These are phyloP conservation scores for Calycina herbarum DNA, from an alignment of 2,329 filamentous ascomycete genomes.

Conservation along the genomic window DNA sequence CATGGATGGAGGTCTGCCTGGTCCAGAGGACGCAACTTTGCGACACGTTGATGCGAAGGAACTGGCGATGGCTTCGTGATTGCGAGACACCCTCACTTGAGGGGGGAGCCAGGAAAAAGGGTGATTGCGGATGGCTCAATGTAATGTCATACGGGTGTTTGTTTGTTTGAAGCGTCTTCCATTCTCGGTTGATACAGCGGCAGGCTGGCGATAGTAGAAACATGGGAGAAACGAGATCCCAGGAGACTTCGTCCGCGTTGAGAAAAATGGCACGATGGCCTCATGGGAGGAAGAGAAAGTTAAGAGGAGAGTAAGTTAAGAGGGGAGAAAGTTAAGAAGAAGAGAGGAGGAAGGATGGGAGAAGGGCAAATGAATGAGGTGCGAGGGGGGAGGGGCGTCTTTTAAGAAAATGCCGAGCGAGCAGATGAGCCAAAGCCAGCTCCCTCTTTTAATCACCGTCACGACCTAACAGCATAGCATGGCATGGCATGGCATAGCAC, in stretches of 20 bases:
- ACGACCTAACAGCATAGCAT: neutral
- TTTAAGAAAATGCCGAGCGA: slow-evolving; percentile 31
- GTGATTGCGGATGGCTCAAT: neutral
- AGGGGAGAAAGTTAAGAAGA: neutral
- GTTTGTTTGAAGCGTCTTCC: slow-evolving; percentile 4
- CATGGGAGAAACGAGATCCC: neutral
- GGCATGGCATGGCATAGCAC: neutral
- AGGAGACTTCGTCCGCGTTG: neutral
- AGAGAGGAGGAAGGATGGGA: slow-evolving; percentile 10
- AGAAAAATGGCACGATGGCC: neutral
- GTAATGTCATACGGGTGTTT: neutral
- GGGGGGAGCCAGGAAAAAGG: neutral
- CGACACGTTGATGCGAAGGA: slow-evolving; percentile 14
- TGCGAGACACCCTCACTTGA: slow-evolving; percentile 7
- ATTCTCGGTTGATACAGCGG: slow-evolving; percentile 12
- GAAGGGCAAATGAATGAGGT: slow-evolving; percentile 15
- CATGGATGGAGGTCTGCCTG: neutral
- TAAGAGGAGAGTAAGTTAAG: neutral
- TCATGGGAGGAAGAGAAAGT: slow-evolving; percentile 10
- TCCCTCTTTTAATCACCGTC: neutral
- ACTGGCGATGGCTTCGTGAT: neutral
- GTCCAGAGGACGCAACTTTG: slow-evolving; percentile 12
- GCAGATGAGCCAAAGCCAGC: neutral
- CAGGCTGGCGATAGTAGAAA: slow-evolving; percentile 12
- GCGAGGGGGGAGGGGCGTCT: slow-evolving; percentile 21